These are phyloP conservation scores for Trichoderma pleuroti DNA, from an alignment of 2,329 filamentous ascomycete species.

Conservation along the genomic window DNA sequence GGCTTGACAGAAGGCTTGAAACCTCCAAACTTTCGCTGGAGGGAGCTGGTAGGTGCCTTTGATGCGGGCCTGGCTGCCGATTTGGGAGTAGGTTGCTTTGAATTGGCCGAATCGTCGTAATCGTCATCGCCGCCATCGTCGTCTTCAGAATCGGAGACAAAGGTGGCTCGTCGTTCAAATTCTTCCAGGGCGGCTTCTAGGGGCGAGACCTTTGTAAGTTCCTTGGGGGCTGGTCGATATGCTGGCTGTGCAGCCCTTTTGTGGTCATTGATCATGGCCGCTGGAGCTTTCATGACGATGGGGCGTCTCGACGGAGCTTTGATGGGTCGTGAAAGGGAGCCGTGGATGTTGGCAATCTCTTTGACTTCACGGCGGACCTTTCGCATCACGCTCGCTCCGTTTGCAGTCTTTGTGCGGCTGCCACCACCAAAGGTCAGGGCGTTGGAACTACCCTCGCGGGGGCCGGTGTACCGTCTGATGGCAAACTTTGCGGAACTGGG, in stretches of 20 bases:
- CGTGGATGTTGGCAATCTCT: constrained; percentile 49
- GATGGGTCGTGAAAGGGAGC: constrained; percentile 40
- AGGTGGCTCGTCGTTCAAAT: constrained; percentile 36
- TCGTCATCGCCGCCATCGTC: constrained; percentile 29
- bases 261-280: constrained; percentile 52
- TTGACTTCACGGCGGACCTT: constrained; percentile 55
- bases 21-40: constrained; percentile 14
- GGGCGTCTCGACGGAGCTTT: constrained; percentile 30
- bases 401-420: constrained; percentile 50
- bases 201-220: constrained; percentile 20
- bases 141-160: constrained; percentile 40
- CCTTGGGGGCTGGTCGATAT: constrained; percentile 28
- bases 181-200: constrained; percentile 30
- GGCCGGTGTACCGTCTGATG: constrained; percentile 28
- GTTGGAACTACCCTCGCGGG: constrained; percentile 30
- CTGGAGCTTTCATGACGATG: constrained; percentile 50
- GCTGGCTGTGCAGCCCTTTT: constrained; percentile 42
- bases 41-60: not conserved
- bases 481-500: constrained; percentile 41
- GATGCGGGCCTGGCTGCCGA: not conserved
- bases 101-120: not conserved
- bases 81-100: constrained; percentile 20
- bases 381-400: constrained; percentile 52
- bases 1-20: constrained; percentile 5
- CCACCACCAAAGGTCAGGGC: constrained; percentile 45